Base-by-base conservation (phyloP, 352 stramenopile genomes). In the Pythium utonaiense region DNA sequence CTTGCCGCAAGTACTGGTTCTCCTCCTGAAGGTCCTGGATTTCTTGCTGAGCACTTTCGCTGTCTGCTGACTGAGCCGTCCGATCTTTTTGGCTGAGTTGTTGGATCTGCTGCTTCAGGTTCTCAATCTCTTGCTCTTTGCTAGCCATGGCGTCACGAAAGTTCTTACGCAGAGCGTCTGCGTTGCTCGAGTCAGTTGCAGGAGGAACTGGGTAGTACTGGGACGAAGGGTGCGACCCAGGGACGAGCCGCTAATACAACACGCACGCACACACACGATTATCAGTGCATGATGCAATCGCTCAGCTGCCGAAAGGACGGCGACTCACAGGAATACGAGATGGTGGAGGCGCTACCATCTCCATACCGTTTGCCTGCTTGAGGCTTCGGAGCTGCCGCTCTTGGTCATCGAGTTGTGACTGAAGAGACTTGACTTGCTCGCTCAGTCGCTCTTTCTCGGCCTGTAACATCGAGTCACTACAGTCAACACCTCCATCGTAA, bases 101-200 rank as follows among this genome's bases (percentile, higher is more conserved):
- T 40, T 74, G 40, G n/a, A 77, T 53, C 42, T 77, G 75, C 9
- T 54, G 57, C 52, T 77, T 73, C 7, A 91, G 66, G 25, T 68
- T 53, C 14, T 75, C 71, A 45, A 91, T 84, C 14, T 76, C 73
- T 31, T 87, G 67, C 14, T 93, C 83, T 57, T 93, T 93, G 19
- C 64, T 66, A 3, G 67, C 62, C 49, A 93, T 62, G 16, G 74
- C 73, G 9, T 86, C 69, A 0, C 76, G 73, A 36, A 92, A 83
- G 28, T 67, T 78, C 28, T 65, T 71, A 3, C 71, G 56, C 27
- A 90, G 52, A 12, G 66, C 71, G 24, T 89, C 76, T 28, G 82
- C 44, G 34, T 74, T 69, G 8, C 62, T 38, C 4, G 48, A 45
- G 16, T 40, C 38, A 1, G 19, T 19, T 3, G 27, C 25, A 44